Conservation (phyloP, 768 basidiomycete species). For the Termitomyces bulborhizus region DNA sequence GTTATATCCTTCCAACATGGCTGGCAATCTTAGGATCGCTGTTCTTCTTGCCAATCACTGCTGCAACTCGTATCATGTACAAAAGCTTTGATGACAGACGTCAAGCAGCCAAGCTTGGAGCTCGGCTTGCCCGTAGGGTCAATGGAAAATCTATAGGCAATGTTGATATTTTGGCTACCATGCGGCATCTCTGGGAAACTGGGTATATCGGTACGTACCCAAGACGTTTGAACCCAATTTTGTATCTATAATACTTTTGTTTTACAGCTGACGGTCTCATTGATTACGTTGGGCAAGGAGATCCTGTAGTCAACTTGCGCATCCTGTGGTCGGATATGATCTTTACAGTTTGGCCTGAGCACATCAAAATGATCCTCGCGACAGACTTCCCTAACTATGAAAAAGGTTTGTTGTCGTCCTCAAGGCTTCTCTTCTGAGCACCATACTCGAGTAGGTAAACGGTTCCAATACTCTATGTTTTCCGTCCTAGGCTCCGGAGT, state of each 20-base stretch:
- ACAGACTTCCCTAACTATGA: conserved; percentile 55
- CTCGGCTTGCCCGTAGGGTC: conserved; percentile 33
- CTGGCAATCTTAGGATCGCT: conserved; percentile 23
- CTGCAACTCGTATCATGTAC: conserved; percentile 23
- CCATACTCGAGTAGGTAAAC: conserved; percentile 24
- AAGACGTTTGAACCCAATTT: not conserved
- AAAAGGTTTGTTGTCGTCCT: conserved; percentile 35
- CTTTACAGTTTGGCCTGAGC: conserved; percentile 45
- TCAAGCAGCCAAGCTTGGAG: conserved; percentile 38
- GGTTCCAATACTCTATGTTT: conserved; percentile 36
- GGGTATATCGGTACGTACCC: conserved; percentile 44
- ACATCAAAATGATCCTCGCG: conserved; percentile 51
- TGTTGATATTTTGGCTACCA: conserved; percentile 31
- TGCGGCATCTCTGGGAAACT: conserved; percentile 29
- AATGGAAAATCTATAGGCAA: conserved; percentile 38
- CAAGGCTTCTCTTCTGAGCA: not conserved
- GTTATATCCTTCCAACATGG: conserved; percentile 30
- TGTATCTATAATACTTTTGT: not conserved
- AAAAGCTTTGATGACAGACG: conserved; percentile 24
- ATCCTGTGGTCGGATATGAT: conserved; percentile 39
- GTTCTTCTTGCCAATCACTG: conserved; percentile 26
- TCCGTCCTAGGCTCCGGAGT: conserved; percentile 57
- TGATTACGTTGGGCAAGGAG: conserved; percentile 26
- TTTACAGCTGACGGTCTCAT: conserved; percentile 36
- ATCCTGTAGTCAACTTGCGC: conserved; percentile 39